These are phyloP conservation scores for Gigaspora rosea DNA, from an alignment of 192 early-diverging fungal genomes.

Conservation along the genomic window DNA sequence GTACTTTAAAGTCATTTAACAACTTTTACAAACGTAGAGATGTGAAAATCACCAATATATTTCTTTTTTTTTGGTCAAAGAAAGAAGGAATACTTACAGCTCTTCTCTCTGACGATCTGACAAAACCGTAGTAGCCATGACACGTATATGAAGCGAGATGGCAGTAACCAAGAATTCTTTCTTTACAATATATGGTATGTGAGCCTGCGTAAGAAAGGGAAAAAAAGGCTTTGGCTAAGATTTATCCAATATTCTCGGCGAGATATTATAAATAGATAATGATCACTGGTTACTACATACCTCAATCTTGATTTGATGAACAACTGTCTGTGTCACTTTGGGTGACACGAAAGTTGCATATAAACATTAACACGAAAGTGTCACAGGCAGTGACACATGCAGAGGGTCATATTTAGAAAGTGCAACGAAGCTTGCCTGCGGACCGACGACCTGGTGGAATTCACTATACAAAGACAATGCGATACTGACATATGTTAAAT, in stretches of 20 bases:
- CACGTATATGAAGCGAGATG: slow-evolving; percentile 35
- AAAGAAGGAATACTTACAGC: slow-evolving; percentile 53
- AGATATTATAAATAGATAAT: slow-evolving; percentile 4
- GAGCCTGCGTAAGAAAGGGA: slow-evolving; percentile 13
- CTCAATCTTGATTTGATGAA: neutral
- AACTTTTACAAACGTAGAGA: neutral
- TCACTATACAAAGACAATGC: slow-evolving; percentile 9
- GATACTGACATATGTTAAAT: slow-evolving; percentile 16
- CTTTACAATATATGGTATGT: neutral
- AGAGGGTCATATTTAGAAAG: neutral
- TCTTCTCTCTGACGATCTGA: slow-evolving; percentile 77
- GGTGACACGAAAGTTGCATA: neutral
- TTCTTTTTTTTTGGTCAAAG: slow-evolving; percentile 9
- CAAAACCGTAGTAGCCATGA: slow-evolving; percentile 55
- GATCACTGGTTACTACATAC: too few relatives aligned
- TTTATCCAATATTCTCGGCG: slow-evolving; percentile 9
- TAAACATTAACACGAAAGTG: too few relatives aligned
- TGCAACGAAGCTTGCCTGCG: too few relatives aligned
- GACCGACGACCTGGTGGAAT: too few relatives aligned
- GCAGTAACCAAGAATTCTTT: neutral
- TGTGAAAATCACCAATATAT: neutral
- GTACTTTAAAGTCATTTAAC: too few relatives aligned
- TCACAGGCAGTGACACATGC: neutral
- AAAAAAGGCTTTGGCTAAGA: slow-evolving; percentile 5
- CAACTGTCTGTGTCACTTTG: neutral